Evolutionary conservation across 805 yeast species (phyloP), one percentile per base, ranked within the genome.

Genomic region (Metschnikowia rubicola): DNA sequence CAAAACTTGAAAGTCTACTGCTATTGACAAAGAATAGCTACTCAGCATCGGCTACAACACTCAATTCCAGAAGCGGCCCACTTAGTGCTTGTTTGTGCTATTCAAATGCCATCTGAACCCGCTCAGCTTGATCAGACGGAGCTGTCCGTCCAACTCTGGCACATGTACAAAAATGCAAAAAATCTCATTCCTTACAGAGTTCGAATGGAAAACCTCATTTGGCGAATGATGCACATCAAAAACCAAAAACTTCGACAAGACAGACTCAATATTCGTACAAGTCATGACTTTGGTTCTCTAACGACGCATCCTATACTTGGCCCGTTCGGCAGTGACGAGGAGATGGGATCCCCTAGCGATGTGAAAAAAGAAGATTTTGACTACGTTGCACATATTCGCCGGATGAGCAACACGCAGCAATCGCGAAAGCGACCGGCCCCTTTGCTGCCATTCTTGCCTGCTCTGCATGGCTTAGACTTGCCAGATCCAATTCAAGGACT

Each of bases 151-250:
- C 60, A 53, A 48, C 62, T 88, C 19, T 90, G 96, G 96, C 81
- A 81, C 59, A 78, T 90, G 84, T 90, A 90, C 65, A 74, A 84
- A 43, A 79, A 78, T 53, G 95, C 96, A 12, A 81, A 80, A 54
- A 83, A 87, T 10, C 74, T 84, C 10, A 67, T 90, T 35, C 96
- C 96, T 1, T 82, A 87, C 62, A 77, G 79, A 46, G 77, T 80
- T 28, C 71, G 97, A 42, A 85, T 90, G 83, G 88, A 86, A 59
- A 90, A 90, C 61, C 65, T 89, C 45, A 83, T 95, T 9, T 89
- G 96, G 96, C 70, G 97, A 49, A 77, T 89, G 80, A 84, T 89
- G 91, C 79, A 75, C 37, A 70, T 84, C 54, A 63, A 62, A 43
- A 48, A 53, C 45, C 47, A 43, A 41, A 35, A 41, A 12, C 39